These are phyloP conservation scores for Inonotus obliquus DNA, from an alignment of 1,284 basidiomycete species.

Conservation along the genomic window DNA sequence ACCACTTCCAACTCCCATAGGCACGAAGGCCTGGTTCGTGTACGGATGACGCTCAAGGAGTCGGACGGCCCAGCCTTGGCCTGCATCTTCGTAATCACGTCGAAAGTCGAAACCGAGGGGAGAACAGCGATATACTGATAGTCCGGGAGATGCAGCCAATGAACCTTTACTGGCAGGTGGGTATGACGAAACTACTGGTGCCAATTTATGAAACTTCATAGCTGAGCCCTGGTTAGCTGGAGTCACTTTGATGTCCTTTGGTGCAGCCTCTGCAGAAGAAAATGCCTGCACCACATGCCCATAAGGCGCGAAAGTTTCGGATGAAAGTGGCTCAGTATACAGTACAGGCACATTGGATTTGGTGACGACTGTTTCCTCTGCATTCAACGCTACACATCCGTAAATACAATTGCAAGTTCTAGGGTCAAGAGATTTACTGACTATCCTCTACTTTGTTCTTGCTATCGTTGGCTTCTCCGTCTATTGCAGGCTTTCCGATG, in stretches of 20 bases:
- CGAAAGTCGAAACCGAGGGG: slow-evolving; percentile 43
- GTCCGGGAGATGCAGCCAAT: slow-evolving; percentile 50
- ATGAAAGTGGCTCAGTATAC: slow-evolving; percentile 73
- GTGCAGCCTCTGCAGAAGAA: slow-evolving; percentile 56
- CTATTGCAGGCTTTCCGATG: slow-evolving; percentile 55
- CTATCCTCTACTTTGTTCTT: slow-evolving; percentile 1
- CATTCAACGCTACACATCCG: background rate
- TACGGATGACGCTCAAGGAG: slow-evolving; percentile 72
- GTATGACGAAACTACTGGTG: slow-evolving; percentile 63
- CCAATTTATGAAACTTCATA: slow-evolving; percentile 84
- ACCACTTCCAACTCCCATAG: slow-evolving; percentile 50
- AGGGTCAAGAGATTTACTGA: slow-evolving; percentile 8
- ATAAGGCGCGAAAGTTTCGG: slow-evolving; percentile 78
- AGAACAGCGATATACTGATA: slow-evolving; percentile 74
- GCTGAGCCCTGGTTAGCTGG: slow-evolving; percentile 86
- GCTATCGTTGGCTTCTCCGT: background rate
- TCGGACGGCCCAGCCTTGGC: slow-evolving; percentile 39
- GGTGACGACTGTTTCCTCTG: background rate
- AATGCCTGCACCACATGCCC: slow-evolving; percentile 88
- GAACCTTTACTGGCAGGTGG: slow-evolving; percentile 31
- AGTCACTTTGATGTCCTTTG: slow-evolving; percentile 66
- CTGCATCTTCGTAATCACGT: slow-evolving; percentile 22
- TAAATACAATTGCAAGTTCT: background rate
- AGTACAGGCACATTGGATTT: slow-evolving; percentile 30
- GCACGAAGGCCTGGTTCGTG: slow-evolving; percentile 87